These are phyloP conservation scores for Neobulgaria alba DNA, from an alignment of 2,329 filamentous ascomycete genomes.

Conservation along the genomic window DNA sequence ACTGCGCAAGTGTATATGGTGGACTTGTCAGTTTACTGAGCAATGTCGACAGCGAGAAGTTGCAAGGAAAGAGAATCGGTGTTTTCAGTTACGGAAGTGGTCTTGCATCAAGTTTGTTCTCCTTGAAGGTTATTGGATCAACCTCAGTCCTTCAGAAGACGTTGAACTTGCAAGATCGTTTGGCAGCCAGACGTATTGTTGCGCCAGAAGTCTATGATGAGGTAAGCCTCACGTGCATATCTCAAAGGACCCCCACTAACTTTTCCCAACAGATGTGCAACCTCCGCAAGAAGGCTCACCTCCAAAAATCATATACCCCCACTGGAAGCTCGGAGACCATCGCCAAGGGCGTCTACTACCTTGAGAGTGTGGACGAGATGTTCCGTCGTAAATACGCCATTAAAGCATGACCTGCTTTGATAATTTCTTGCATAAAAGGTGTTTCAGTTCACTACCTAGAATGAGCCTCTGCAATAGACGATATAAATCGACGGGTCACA, in stretches of 20 bases:
- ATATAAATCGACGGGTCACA: too few relatives aligned
- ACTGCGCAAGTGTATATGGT: conserved; percentile 50
- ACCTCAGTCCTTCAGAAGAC: conserved; percentile 59
- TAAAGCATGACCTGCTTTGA: conserved; percentile 47
- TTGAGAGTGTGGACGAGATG: conserved; percentile 75
- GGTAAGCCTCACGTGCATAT: conserved; percentile 39
- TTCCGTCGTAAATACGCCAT: conserved; percentile 72
- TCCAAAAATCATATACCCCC: conserved; percentile 71
- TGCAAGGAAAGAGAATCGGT: conserved; percentile 46
- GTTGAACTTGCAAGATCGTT: conserved; percentile 60
- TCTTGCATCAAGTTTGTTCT: conserved; percentile 58
- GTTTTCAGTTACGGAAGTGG: conserved; percentile 66
- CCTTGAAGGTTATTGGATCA: conserved; percentile 64
- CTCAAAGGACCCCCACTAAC: neutral
- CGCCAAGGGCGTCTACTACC: conserved; percentile 62
- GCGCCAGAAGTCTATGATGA: conserved; percentile 65
- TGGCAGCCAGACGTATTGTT: conserved; percentile 57
- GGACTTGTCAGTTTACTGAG: conserved; percentile 45
- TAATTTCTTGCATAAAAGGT: conserved; percentile 6
- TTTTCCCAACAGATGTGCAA: conserved; percentile 54
- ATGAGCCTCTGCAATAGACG: conserved; percentile 13
- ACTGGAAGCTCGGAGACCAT: conserved; percentile 60
- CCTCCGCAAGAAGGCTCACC: conserved; percentile 73
- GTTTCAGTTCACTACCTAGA: conserved; percentile 1
- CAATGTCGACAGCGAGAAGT: conserved; percentile 47